phyloP scores from a whole-genome alignment of 768 basidiomycete genomes.

The Macrolepiota fuliginosa region DNA sequence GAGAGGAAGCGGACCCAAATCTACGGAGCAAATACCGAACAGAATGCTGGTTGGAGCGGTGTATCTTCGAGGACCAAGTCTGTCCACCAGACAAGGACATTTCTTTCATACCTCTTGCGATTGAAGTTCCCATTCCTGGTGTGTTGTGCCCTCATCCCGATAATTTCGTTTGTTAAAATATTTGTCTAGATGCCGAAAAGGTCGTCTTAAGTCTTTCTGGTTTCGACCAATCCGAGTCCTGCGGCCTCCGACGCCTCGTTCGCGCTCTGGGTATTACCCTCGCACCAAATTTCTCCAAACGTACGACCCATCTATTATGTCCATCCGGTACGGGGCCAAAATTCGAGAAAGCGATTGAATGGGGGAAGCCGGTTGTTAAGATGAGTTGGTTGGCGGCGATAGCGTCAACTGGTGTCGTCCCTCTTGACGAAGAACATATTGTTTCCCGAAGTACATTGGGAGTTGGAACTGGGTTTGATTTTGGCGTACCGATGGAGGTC shows the following conservation, averaged over 20 bases:
- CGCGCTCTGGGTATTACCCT: conserved; percentile 62
- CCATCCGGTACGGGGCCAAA: conserved; percentile 69
- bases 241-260: conserved; percentile 62
- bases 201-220: conserved; percentile 73
- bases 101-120: conserved; percentile 64
- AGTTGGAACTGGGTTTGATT: background rate
- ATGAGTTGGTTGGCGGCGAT: conserved; percentile 69
- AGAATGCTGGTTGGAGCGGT: conserved; percentile 93
- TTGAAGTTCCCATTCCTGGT: conserved; percentile 61
- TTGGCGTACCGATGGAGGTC: conserved; percentile 6
- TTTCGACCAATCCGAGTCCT: conserved; percentile 65
- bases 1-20: conserved; percentile 46
- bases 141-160: conserved; percentile 13
- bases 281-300: conserved; percentile 57
- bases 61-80: conserved; percentile 73
- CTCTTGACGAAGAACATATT: conserved; percentile 30
- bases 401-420: conserved; percentile 49
- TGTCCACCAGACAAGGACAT: conserved; percentile 66
- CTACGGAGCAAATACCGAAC: conserved; percentile 67
- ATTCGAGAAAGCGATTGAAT: conserved; percentile 74
- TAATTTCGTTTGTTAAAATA: background rate
- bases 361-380: conserved; percentile 73
- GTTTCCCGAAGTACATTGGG: conserved; percentile 18
- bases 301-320: conserved; percentile 80
- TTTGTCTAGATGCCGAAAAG: conserved; percentile 46